These are phyloP conservation scores for Leccinum ochraceum DNA, from an alignment of 768 basidiomycete species.

Conservation along the genomic window DNA sequence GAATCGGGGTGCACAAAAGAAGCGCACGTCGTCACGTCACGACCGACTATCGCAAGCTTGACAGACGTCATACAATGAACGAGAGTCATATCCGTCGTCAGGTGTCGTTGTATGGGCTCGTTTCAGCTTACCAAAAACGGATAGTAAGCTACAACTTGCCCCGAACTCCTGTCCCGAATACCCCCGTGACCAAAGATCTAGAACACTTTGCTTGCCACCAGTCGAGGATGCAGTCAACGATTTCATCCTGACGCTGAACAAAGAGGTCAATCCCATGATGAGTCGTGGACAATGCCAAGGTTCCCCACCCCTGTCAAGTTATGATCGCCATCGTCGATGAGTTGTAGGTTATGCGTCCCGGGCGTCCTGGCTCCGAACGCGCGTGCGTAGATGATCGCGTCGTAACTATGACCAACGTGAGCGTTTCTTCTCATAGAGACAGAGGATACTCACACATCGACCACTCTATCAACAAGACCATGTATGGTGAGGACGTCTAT, in stretches of 20 bases:
- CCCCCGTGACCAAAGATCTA: constrained; percentile 56
- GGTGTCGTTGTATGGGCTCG: neutral
- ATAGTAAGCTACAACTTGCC: constrained; percentile 42
- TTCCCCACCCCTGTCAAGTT: constrained; percentile 63
- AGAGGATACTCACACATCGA: constrained; percentile 59
- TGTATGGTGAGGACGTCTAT: constrained; percentile 77
- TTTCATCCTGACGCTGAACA: constrained; percentile 57
- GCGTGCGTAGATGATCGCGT: constrained; percentile 68
- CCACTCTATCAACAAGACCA: constrained; percentile 66
- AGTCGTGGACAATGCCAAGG: neutral
- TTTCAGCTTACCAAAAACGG: neutral
- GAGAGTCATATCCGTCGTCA: neutral
- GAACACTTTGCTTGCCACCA: constrained; percentile 59
- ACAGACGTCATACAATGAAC: neutral
- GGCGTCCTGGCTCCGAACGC: constrained; percentile 55
- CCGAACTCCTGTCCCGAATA: constrained; percentile 61
- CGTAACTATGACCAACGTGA: constrained; percentile 48
- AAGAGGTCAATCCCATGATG: constrained; percentile 6
- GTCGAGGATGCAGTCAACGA: constrained; percentile 64
- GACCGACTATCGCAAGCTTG: neutral
- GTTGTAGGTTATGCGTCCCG: constrained; percentile 70
- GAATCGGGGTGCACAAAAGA: neutral
- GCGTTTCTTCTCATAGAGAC: neutral
- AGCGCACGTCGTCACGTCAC: neutral
- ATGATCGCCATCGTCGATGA: constrained; percentile 77